Base-by-base conservation (phyloP, 768 basidiomycete genomes). In the Ramaria sp. region DNA sequence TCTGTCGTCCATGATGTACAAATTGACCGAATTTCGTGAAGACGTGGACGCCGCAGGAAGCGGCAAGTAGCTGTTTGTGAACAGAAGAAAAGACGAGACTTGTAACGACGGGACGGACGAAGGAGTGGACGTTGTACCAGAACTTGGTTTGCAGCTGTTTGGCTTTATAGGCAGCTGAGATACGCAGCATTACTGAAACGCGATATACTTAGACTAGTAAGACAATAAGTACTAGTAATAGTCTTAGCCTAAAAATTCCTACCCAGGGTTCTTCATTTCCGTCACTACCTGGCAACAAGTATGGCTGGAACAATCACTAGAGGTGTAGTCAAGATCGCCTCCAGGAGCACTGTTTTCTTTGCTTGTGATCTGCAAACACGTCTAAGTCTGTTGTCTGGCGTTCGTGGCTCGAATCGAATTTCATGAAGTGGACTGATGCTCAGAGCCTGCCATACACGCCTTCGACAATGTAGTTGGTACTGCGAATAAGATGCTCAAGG, bases 301-400 rank as follows among this genome's bases (percentile, higher is more conserved):
- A 47, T 49, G 46, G 19, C 57, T 11, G 48, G 7, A 27, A 19
- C 48, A 2, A 49, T 49, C 19, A 24, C 24, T 30, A 27, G 24
- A 33, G 20, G 41, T 62, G 72, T 67, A 38, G 62, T 64, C 17
- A 73, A 64, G 55, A 70, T 69, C 63, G 69, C 61, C 70, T 83
- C 67, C 41, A 62, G 60, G 2, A 62, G 63, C 19, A 70, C 80
- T 15, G 65, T 86, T 49, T 81, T 95, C 73, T 78, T 94, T 58
- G 71, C 91, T 27, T 96, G 92, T 67, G 93, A 95, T 68, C 70
- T 94, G 1, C 92, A 94, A 70, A 73, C 78, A 7, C 78, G 80
- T 60, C 86, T 91, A 70, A 72, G 89, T 90, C 62, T 60, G 81
- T 58, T 13, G 5, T 13, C 22, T 54, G 19, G 7, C 19, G 31